Evolutionary conservation across 1,284 basidiomycete genomes (phyloP), one percentile per base, ranked within the genome.

Genomic region (Heterobasidion parviporum): DNA sequence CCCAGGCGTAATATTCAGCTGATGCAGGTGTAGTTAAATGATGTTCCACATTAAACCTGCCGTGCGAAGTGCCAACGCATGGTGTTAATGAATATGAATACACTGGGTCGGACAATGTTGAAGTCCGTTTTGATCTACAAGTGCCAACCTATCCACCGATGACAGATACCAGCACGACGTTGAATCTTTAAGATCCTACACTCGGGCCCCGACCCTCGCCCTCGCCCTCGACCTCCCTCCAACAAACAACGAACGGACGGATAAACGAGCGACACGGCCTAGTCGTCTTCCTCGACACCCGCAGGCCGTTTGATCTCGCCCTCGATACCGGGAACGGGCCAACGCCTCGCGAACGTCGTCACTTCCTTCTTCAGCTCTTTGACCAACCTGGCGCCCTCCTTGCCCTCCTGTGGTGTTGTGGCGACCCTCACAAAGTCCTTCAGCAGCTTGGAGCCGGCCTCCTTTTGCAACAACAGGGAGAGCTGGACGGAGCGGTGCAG

Each of bases 391-490:
- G 78, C 80, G 35, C 91, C 89, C 61, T 83, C 78, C 69, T 89
- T 83, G 61, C 82, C 84, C 63, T 83, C 89, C 62, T 82, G 78
- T 61, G 84, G 80, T 32, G 75, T 77, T 36, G 86, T 87, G 50
- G 92, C 94, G 47, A 87, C 86, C 60, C 87, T 83, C 63, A 95
- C 83, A 68, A 99, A 99, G 81, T 98, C 96, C 79, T 95, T 95
- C 61, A 99, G 82, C 61, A 97, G 77, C 81, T 98, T 99, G 61
- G 83, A 83, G 53, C 95, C 95, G 41, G 95, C 92, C 75, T 96
- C 94, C 74, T 95, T 92, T 76, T 99, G 97, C 54, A 95, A 79
- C 48, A 81, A 68, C 51, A 94, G 80, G 53, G 92, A 83, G 65
- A 95, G 85, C 75, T 97, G 92, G 50, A 98, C 89, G 20, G 89